A percentile compares a stretch with the other conserved stretches of the same genome.
These are phyloP conservation scores for Alternaria metachromatica DNA, from an alignment of 2,329 filamentous ascomycete species.

Conservation along the genomic window DNA sequence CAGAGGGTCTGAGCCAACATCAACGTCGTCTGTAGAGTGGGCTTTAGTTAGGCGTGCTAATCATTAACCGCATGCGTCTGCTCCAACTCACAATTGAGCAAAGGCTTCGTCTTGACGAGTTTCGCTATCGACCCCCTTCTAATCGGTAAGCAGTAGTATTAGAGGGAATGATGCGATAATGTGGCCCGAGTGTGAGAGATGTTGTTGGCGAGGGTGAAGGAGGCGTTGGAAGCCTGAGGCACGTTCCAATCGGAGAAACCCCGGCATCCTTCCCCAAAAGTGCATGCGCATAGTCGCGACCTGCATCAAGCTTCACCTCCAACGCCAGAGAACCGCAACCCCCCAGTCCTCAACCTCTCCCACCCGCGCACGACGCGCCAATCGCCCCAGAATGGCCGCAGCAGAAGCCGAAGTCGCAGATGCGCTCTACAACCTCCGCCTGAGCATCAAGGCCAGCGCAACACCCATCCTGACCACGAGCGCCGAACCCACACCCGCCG, in stretches of 20 bases:
- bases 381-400: conserved; percentile 23
- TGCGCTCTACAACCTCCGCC: conserved; percentile 81
- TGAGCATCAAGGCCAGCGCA: conserved; percentile 75
- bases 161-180: background rate
- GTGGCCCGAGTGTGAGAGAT: background rate
- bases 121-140: background rate
- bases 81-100: background rate
- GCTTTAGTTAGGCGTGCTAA: background rate
- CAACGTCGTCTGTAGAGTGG: background rate
- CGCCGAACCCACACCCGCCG: conserved; percentile 67
- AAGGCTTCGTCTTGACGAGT: background rate
- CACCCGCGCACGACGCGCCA: conserved; percentile 22
- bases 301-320: conserved; percentile 3
- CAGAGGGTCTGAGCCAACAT: background rate
- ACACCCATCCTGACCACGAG: conserved; percentile 77
- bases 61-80: background rate
- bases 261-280: conserved; percentile 15
- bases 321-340: background rate
- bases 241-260: conserved; percentile 17
- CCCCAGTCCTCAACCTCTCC: background rate
- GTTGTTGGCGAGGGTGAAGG: background rate
- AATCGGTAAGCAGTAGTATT: background rate
- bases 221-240: conserved; percentile 5
- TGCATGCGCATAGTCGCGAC: conserved; percentile 18
- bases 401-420: conserved; percentile 58